phyloP scores from a whole-genome alignment of 2,329 filamentous ascomycete genomes.

The Fusarium sambucinum region DNA sequence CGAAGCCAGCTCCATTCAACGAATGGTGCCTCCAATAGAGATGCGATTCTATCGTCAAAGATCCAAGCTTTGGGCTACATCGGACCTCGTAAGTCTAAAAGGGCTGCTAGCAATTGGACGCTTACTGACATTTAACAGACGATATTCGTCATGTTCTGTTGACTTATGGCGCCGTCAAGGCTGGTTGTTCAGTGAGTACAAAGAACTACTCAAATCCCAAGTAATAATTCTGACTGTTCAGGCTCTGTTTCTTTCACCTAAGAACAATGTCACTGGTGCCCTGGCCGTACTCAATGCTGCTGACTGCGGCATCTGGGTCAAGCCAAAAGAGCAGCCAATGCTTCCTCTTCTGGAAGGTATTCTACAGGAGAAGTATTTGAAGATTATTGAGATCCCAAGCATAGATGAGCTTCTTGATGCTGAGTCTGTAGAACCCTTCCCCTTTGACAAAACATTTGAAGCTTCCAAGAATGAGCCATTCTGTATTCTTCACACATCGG shows the following conservation, averaged over 20 bases:
- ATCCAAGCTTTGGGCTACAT: slow-evolving; percentile 49
- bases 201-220: too few relatives aligned
- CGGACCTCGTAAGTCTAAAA: slow-evolving; percentile 49
- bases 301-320: slow-evolving; percentile 51
- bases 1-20: neutral
- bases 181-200: slow-evolving; percentile 49
- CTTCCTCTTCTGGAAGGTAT: slow-evolving; percentile 42
- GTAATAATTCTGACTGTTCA: slow-evolving; percentile 1
- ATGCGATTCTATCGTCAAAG: neutral
- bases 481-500: slow-evolving; percentile 57
- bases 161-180: slow-evolving; percentile 52
- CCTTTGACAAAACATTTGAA: slow-evolving; percentile 51
- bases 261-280: slow-evolving; percentile 52
- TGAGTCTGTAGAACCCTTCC: slow-evolving; percentile 33
- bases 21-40: neutral
- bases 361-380: slow-evolving; percentile 44
- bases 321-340: slow-evolving; percentile 33
- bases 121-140: slow-evolving; percentile 26
- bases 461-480: slow-evolving; percentile 53
- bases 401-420: slow-evolving; percentile 48
- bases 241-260: slow-evolving; percentile 52
- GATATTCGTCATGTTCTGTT: slow-evolving; percentile 50
- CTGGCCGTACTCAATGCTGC: slow-evolving; percentile 51
- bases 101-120: rapidly evolving
- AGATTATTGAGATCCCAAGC: slow-evolving; percentile 46